phyloP scores from a whole-genome alignment of 106 monocot species.

The Amphibolis antarctica region DNA sequence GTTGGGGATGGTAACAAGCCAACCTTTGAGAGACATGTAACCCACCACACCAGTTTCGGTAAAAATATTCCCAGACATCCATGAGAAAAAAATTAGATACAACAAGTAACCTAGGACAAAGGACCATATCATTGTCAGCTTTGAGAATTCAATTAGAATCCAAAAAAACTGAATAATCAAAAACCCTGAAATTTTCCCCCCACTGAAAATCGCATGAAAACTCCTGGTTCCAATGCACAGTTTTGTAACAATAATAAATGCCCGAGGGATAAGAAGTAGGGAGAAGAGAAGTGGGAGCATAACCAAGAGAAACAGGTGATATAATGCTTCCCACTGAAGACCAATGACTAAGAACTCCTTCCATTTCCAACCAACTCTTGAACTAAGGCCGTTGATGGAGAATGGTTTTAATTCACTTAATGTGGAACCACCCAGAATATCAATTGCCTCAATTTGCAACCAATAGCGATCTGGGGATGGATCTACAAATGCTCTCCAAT shows the following conservation, averaged over 20 bases:
- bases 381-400: conserved; percentile 65
- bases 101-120: conserved; percentile 45
- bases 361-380: conserved; percentile 71
- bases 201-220: conserved; percentile 8
- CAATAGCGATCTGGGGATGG: conserved; percentile 65
- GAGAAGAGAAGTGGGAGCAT: conserved; percentile 38
- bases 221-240: conserved; percentile 23
- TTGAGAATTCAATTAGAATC: conserved; percentile 48
- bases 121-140: conserved; percentile 50
- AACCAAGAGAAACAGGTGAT: conserved; percentile 37
- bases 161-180: conserved; percentile 28
- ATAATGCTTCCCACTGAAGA: conserved; percentile 55
- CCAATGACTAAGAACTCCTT: conserved; percentile 90
- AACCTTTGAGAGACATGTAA: conserved; percentile 70
- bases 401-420: conserved; percentile 69
- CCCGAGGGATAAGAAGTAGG: conserved; percentile 51
- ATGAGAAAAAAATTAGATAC: conserved; percentile 61
- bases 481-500: conserved; percentile 88
- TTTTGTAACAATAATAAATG: conserved; percentile 27
- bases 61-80: conserved; percentile 77
- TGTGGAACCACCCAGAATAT: conserved; percentile 45
- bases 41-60: conserved; percentile 33
- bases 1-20: conserved; percentile 23
- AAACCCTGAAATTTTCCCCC: conserved; percentile 12
- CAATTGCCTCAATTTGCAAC: conserved; percentile 74